phyloP scores from a whole-genome alignment of 1,284 basidiomycete genomes.

The Heliocybe sulcata region DNA sequence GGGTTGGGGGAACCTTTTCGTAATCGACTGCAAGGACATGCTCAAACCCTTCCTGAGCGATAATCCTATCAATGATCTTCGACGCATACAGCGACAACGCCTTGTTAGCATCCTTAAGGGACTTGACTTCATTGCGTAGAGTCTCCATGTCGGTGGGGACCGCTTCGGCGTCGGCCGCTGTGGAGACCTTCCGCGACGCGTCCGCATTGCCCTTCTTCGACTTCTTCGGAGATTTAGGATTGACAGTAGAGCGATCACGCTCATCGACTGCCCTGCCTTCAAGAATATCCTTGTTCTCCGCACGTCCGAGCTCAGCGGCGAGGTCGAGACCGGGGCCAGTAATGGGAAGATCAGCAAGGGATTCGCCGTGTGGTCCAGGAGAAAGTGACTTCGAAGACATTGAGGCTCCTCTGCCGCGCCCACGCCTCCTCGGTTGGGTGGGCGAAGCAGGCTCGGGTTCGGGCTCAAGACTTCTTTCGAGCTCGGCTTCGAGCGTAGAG shows the following conservation, averaged over 20 bases:
- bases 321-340: slow-evolving; percentile 84
- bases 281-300: slow-evolving; percentile 73
- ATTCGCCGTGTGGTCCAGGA: slow-evolving; percentile 55
- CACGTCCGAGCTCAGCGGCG: slow-evolving; percentile 84
- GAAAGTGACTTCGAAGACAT: slow-evolving; percentile 42
- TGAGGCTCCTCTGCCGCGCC: background rate
- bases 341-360: slow-evolving; percentile 72
- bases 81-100: slow-evolving; percentile 90
- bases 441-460: background rate
- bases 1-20: slow-evolving; percentile 40
- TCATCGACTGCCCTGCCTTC: slow-evolving; percentile 47
- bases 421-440: slow-evolving; percentile 1
- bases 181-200: slow-evolving; percentile 27
- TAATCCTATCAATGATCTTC: slow-evolving; percentile 95
- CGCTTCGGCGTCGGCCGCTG: slow-evolving; percentile 29
- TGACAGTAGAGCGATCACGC: slow-evolving; percentile 36
- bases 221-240: slow-evolving; percentile 37
- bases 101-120: slow-evolving; percentile 91
- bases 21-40: slow-evolving; percentile 88
- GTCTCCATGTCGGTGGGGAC: slow-evolving; percentile 58
- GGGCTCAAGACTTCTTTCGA: slow-evolving; percentile 28
- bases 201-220: slow-evolving; percentile 42
- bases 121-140: slow-evolving; percentile 77
- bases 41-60: slow-evolving; percentile 90
- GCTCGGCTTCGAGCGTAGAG: slow-evolving; percentile 27